Percentiles rank a stretch among this genome's conserved stretches.
Conservation (phyloP, 2,329 filamentous ascomycete species). For the Hypoxylon sp. region DNA sequence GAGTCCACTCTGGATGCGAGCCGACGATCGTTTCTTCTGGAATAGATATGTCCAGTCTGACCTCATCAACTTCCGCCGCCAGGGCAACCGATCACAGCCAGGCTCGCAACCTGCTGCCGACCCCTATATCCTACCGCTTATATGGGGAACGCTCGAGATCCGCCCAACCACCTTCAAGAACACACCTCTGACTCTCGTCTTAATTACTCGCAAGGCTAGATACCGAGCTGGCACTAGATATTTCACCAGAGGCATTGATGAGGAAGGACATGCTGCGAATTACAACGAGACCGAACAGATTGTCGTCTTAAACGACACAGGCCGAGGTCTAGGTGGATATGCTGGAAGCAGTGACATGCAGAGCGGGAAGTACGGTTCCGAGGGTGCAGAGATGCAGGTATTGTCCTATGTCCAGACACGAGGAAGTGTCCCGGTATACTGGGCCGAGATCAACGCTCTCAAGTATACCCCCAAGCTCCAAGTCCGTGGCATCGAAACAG, state of each 20-base stretch:
- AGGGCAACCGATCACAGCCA: slow-evolving; percentile 72
- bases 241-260: slow-evolving; percentile 94
- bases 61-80: slow-evolving; percentile 86
- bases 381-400: slow-evolving; percentile 85
- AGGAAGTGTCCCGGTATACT: slow-evolving; percentile 95
- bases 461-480: slow-evolving; percentile 93
- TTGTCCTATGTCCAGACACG: slow-evolving; percentile 96
- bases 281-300: slow-evolving; percentile 99
- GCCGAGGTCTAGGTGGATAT: slow-evolving; percentile 82
- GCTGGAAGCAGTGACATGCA: slow-evolving; percentile 82
- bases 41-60: slow-evolving; percentile 94
- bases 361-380: slow-evolving; percentile 75
- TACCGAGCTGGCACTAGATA: slow-evolving; percentile 93
- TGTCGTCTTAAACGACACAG: slow-evolving; percentile 86
- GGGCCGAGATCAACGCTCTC: slow-evolving; percentile 95
- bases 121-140: slow-evolving; percentile 93
- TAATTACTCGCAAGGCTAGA: slow-evolving; percentile 91
- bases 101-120: slow-evolving; percentile 83
- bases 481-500: slow-evolving; percentile 86
- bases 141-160: slow-evolving; percentile 96
- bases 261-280: slow-evolving; percentile 95
- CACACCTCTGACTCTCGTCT: slow-evolving; percentile 84
- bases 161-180: slow-evolving; percentile 87
- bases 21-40: slow-evolving; percentile 99
- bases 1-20: slow-evolving; percentile 87